Base-by-base conservation (phyloP, 73 alveolate species). In the Paramecium sonneborni region DNA sequence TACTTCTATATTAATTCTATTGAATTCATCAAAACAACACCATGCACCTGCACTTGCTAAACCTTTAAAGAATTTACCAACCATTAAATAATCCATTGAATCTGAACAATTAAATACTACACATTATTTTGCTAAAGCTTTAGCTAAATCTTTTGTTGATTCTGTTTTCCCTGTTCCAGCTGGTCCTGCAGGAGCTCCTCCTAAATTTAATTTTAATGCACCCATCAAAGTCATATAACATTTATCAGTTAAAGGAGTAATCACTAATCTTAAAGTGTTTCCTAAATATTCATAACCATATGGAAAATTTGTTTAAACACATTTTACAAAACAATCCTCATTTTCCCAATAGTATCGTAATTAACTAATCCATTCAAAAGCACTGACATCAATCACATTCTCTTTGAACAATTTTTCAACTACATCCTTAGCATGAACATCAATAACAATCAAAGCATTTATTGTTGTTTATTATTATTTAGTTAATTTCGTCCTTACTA, bases 91-190 rank as follows among this genome's bases (percentile, higher is more conserved):
- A 92, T 97, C 99, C 93, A 99, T 98, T 92, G 96, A 97, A 58
- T 99, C 99, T 20, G 99, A 98, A 97, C 99, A 98, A 93, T 99
- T 99, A 96, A 98, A 98, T 56, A 99, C 99, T 24, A 99, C 99
- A 92, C 99, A 97, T 93, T 98, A 99, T 76, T 97, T 97, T 5
- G 99, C 99, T 44, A 99, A 96, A 12, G 99, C 99, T 96, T 98
- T 97, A 4, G 99, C 99, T 52, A 98, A 92, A 97, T 98, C 99
- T 95, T 99, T 99, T 6, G 99, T 97, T 57, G 99, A 98, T 92
- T 99, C 99, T 7, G 99, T 99, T 94, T 99, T 99, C 55, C 99
- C 99, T 10, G 99, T 99, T 46, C 99, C 99, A 43, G 99, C 99
- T 8, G 99, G 99, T 24, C 99, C 99, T 6, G 99, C 99, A 34